Base-by-base conservation (phyloP, 1,284 basidiomycete species). In the Boletellus deceptivus region DNA sequence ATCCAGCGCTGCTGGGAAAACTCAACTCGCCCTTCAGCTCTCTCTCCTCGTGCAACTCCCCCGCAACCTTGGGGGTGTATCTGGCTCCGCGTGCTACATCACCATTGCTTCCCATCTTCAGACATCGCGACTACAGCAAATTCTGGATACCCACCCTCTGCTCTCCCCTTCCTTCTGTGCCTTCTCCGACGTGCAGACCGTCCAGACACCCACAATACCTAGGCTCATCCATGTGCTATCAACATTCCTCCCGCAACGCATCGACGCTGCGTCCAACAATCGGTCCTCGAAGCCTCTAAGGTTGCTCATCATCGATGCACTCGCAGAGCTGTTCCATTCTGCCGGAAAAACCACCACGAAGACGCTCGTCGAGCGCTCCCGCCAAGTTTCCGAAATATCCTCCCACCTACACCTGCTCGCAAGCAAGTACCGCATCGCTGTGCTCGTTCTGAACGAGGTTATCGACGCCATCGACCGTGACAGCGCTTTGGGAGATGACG, bases 371-470 rank as follows among this genome's bases (percentile, higher is more conserved):
- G 80, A 89, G 54, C 82, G 92, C 24, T 84, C 90, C 3, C 79
- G 79, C 55, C 76, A 80, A 55, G 74, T 95, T 18, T 75, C 78
- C n/a, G 73, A 81, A 48, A 77, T 92, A 40, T 82, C 89, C 0
- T 70, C 75, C 16, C 71, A 79, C 41, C 77, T 95, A 7, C 91
- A 93, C 65, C 60, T 68, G 3, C 71, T 94, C 16, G 90, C 90
- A 0, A 72, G 72, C 55, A 74, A 70, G 50, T 75, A 87, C 59
- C 71, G 75, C 33, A 66, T 95, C 22, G 90, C 91, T 0, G 74
- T 96, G 29, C 72, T 96, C 24, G 84, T 95, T 35, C 71, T 97
- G 41, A 96, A 95, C 68, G 89, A 93, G 67, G 91, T 94, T 3
- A 76, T 83, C n/a, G 89, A 93, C 60, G 82, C 82, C 7, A 84